Base-by-base conservation (phyloP, 2,329 filamentous ascomycete species). In the Colletotrichum eremochloae region DNA sequence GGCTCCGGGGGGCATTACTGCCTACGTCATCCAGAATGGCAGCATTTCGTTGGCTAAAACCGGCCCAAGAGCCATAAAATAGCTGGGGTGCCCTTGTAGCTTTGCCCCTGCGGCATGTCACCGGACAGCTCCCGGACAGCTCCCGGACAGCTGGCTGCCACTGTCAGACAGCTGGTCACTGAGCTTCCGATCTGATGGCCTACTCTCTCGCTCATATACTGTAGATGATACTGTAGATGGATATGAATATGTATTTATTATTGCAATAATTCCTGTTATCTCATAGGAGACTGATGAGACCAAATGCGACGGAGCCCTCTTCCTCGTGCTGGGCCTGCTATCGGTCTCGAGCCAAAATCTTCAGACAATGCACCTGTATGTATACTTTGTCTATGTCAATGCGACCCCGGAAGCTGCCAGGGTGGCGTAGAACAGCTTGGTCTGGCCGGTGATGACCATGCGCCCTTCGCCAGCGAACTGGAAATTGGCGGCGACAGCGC, bases 401-500 rank as follows among this genome's bases (percentile, higher is more conserved):
- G 67, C 53, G 31, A 48, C 64, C 3, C 70, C 68, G 0, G 74
- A 74, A 8, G 78, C 78, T 1, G 75, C 77, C 61, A 80, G 46
- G 3, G 74, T 77, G 0, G 76, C 80, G 58, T 81, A 81, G 48
- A 79, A 83, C 33, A 83, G 53, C 38, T 79, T 79, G 2, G 80
- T 83, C 68, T 79, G 76, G 6, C 79, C 80, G 57, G 76, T 78
- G 18, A 83, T 81, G 3, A 83, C 69, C 79, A 83, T 78, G 0
- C 79, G 76, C 3, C 82, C 81, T 0, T 78, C 64, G 1, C 81
- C 80, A 6, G 80, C 83, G 66, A 86, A 85, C 73, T 84, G 82
- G 71, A 86, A 86, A 77, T 86, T 86, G 15, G 84, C 84, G 1
- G 78, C 80, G 4, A 80, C 81, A 44, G 82, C 82, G 0, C 85